phyloP scores from a whole-genome alignment of 192 early-diverging fungal genomes.

The Coemansia sp. region DNA sequence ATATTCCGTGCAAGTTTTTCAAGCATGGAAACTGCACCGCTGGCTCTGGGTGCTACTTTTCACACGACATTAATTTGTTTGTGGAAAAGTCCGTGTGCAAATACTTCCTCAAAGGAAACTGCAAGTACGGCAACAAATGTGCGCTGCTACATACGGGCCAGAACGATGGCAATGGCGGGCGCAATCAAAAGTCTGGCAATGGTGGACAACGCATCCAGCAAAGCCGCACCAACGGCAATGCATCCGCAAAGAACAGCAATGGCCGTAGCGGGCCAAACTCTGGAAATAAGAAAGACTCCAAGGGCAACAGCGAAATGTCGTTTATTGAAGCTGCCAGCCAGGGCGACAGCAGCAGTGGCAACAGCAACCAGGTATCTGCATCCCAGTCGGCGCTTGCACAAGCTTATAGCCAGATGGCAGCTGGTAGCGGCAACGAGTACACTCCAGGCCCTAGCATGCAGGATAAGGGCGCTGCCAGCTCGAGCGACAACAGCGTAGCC shows the following conservation, averaged over 20 bases:
- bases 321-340: slow-evolving; percentile 24
- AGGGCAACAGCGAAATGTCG: slow-evolving; percentile 3
- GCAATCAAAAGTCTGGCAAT: slow-evolving; percentile 9
- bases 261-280: slow-evolving; percentile 9
- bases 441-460: slow-evolving; percentile 12
- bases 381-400: slow-evolving; percentile 1
- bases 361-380: neutral
- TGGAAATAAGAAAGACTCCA: slow-evolving; percentile 20
- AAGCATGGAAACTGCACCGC: slow-evolving; percentile 74
- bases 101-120: slow-evolving; percentile 75
- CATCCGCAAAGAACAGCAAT: neutral
- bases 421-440: neutral
- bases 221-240: slow-evolving; percentile 5
- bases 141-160: slow-evolving; percentile 53
- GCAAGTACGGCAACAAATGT: slow-evolving; percentile 77
- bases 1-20: slow-evolving; percentile 81
- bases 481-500: slow-evolving; percentile 13
- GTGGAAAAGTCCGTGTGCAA: slow-evolving; percentile 68
- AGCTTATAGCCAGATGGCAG: neutral
- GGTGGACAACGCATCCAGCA: slow-evolving; percentile 9
- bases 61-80: slow-evolving; percentile 64
- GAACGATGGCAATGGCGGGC: slow-evolving; percentile 5
- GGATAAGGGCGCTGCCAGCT: slow-evolving; percentile 13
- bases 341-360: neutral
- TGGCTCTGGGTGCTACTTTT: slow-evolving; percentile 71